Evolutionary conservation across 768 basidiomycete genomes (phyloP), one percentile per base, ranked within the genome.

Genomic region (Amanita rubescens): DNA sequence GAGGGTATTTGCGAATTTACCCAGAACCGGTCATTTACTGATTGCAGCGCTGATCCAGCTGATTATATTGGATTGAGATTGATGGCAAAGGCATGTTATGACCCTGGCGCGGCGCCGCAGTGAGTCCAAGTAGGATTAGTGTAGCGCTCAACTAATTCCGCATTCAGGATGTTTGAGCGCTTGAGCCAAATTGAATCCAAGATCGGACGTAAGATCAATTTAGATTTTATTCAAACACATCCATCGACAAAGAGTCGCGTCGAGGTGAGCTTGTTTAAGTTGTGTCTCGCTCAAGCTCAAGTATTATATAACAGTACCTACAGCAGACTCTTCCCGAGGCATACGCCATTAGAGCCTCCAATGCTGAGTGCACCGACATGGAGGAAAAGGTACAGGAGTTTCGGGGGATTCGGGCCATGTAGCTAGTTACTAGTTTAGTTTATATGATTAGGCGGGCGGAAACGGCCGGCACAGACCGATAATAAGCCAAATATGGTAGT

Each of bases 11-110:
- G 62, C 35, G 22, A 37, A 14, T 14, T 3, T 49, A 2, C 12
- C 33, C 20, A 11, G 15, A 46, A 14, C 19, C 51, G 19, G 6
- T 33, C 9, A 50, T 22, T 22, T 14, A 32, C 5, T 38, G 15
- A 32, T 33, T 20, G 1, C 11, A 3, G 27, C 24, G 8, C 12
- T 47, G 32, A 20, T 41, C 37, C 58, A 91, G 94, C 94, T 34
- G 94, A 97, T 64, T 75, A 80, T 25, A 86, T 98, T 48, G 94
- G 95, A 7, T 66, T 97, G 43, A 76, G 77, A 5, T 73, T 97
- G 24, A 86, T 87, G 71, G 77, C 90, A 47, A 78, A 75, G 59
- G 94, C 93, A 0, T 98, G 94, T 68, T 97, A 82, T 64, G 79
- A 97, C 62, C 94, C 94, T 0, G 70, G 66, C 15, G 87, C 84